These are phyloP conservation scores for Setaria italica DNA, from an alignment of 202 grass and related monocot species.

Conservation along the genomic window DNA sequence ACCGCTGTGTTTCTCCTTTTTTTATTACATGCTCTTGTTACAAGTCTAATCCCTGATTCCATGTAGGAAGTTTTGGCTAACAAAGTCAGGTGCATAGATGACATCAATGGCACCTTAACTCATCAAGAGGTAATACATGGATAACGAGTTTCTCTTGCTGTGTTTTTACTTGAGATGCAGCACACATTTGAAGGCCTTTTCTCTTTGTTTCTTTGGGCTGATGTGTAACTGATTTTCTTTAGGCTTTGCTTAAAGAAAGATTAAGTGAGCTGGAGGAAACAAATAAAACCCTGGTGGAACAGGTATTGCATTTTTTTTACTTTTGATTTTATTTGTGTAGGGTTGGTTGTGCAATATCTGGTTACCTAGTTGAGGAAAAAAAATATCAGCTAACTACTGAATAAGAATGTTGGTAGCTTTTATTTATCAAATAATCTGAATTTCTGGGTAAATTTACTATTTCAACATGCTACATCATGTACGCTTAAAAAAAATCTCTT, in stretches of 20 bases:
- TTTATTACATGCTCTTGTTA: slow-evolving; percentile 27
- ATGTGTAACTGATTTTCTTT: slow-evolving; percentile 44
- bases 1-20: neutral
- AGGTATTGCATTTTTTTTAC: slow-evolving; percentile 56
- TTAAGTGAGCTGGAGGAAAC: slow-evolving; percentile 74
- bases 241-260: slow-evolving; percentile 70
- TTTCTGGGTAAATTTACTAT: slow-evolving; percentile 13
- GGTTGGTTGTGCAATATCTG: slow-evolving; percentile 18
- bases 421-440: slow-evolving; percentile 24
- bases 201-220: slow-evolving; percentile 33
- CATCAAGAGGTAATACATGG: slow-evolving; percentile 61
- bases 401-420: neutral
- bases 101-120: slow-evolving; percentile 57
- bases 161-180: slow-evolving; percentile 25
- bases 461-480: slow-evolving; percentile 8
- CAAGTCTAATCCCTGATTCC: slow-evolving; percentile 39
- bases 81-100: slow-evolving; percentile 70
- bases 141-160: slow-evolving; percentile 33
- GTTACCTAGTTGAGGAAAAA: slow-evolving; percentile 2
- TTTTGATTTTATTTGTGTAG: slow-evolving; percentile 34
- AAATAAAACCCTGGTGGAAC: slow-evolving; percentile 56
- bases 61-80: slow-evolving; percentile 67
- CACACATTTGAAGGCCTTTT: slow-evolving; percentile 3
- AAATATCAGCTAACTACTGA: slow-evolving; percentile 16
- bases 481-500: neutral